Conservation (phyloP, 768 basidiomycete genomes). For the Tremella yokohamensis region DNA sequence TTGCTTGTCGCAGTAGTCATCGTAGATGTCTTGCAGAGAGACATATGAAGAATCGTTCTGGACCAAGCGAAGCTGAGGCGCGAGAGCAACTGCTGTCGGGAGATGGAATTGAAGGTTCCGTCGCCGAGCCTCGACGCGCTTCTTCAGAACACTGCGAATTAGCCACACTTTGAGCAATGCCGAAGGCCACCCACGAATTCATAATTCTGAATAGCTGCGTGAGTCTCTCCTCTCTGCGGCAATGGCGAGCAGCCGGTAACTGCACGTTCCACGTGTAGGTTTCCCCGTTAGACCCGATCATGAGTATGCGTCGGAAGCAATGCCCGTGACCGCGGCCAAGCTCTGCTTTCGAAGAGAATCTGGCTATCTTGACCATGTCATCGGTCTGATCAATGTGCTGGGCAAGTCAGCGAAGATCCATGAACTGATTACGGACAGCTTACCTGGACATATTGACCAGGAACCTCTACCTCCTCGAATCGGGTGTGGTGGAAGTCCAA, state of each 20-base stretch:
- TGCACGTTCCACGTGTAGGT: conserved; percentile 86
- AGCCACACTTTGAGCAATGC: neutral
- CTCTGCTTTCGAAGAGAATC: conserved; percentile 86
- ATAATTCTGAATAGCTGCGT: conserved; percentile 91
- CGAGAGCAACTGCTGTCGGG: conserved; percentile 74
- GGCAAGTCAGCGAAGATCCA: conserved; percentile 3
- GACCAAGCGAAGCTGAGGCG: conserved; percentile 75
- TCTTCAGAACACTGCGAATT: conserved; percentile 64
- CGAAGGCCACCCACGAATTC: conserved; percentile 63
- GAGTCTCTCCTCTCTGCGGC: conserved; percentile 85
- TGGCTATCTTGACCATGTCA: conserved; percentile 82
- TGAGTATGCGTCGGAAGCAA: conserved; percentile 83
- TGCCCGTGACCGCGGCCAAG: conserved; percentile 79
- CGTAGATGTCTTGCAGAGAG: conserved; percentile 87
- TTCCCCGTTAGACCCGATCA: conserved; percentile 88
- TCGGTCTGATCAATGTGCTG: conserved; percentile 94
- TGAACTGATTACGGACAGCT: conserved; percentile 17
- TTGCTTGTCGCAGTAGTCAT: conserved; percentile 72
- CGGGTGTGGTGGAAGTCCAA: conserved; percentile 97
- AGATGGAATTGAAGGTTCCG: conserved; percentile 88
- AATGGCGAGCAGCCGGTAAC: conserved; percentile 75
- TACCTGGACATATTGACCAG: conserved; percentile 98
- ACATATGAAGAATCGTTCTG: conserved; percentile 90
- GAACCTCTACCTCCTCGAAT: conserved; percentile 95
- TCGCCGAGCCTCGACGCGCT: conserved; percentile 89